Evolutionary conservation across 805 yeast species (phyloP).

Genomic region (Starmera pachycereana): DNA sequence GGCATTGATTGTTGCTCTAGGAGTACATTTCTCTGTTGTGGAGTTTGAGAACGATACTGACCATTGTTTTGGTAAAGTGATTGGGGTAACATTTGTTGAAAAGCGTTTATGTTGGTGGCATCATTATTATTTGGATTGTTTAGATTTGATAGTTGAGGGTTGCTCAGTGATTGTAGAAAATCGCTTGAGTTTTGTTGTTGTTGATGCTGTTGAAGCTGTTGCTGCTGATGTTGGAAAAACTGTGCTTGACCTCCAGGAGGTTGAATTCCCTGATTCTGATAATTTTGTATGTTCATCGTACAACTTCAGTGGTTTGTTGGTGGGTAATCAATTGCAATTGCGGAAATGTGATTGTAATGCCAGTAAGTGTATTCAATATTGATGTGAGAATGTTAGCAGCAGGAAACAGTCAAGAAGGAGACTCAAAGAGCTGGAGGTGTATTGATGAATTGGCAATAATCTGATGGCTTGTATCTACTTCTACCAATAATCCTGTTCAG

Average conservation of each 20-base stretch:
- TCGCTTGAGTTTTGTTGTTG: slow-evolving; percentile 16
- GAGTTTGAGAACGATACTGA: slow-evolving; percentile 24
- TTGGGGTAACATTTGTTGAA: slow-evolving; percentile 27
- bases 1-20: background rate
- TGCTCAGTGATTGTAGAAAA: slow-evolving; percentile 12
- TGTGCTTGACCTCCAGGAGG: slow-evolving; percentile 14
- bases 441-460: too few relatives aligned
- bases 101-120: slow-evolving; percentile 17
- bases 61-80: slow-evolving; percentile 26
- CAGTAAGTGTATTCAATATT: too few relatives aligned
- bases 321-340: too few relatives aligned
- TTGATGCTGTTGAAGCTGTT: slow-evolving; percentile 9
- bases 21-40: slow-evolving; percentile 14
- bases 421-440: too few relatives aligned
- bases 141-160: background rate
- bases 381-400: too few relatives aligned
- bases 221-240: slow-evolving; percentile 13
- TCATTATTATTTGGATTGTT: slow-evolving; percentile 11
- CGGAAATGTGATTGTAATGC: too few relatives aligned
- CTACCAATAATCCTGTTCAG: too few relatives aligned
- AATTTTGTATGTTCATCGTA: slow-evolving; percentile 16
- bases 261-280: slow-evolving; percentile 13
- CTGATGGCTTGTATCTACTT: too few relatives aligned
- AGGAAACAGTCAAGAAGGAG: too few relatives aligned
- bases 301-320: too few relatives aligned